A percentile compares a stretch with the other conserved stretches of the same genome.
Evolutionary conservation across 208 protist species (phyloP).

Genomic region (Acanthamoeba quina): DNA sequence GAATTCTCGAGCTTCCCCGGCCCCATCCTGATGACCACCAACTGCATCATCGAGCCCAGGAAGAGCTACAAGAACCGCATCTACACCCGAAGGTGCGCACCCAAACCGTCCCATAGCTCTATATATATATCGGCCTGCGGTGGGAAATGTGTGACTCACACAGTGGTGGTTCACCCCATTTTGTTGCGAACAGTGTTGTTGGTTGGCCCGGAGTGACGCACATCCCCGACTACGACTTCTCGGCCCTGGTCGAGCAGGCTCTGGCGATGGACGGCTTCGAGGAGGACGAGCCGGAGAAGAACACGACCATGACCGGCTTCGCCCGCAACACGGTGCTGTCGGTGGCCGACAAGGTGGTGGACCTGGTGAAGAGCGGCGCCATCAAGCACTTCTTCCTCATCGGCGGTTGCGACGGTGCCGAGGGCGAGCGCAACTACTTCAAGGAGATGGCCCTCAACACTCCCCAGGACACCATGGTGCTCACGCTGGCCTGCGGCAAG

Average conservation of each 20-base stretch:
- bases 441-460: constrained; percentile 82
- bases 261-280: constrained; percentile 80
- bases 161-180: no score
- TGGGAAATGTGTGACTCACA: no score
- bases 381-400: constrained; percentile 91
- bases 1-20: constrained; percentile 92
- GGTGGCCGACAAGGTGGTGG: constrained; percentile 82
- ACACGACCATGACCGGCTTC: constrained; percentile 82
- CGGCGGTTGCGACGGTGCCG: constrained; percentile 93
- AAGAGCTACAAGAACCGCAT: constrained; percentile 88
- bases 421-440: constrained; percentile 89
- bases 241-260: constrained; percentile 84
- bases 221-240: constrained; percentile 81
- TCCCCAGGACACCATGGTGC: constrained; percentile 87
- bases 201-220: constrained; percentile 80
- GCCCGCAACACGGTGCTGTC: constrained; percentile 81
- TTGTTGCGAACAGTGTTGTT: background rate
- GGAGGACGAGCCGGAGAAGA: background rate
- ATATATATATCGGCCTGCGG: no score
- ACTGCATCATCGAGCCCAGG: constrained; percentile 90
- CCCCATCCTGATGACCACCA: constrained; percentile 95
- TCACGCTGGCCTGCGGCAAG: constrained; percentile 93
- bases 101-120: background rate
- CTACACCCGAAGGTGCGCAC: constrained; percentile 82
- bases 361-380: constrained; percentile 88